Evolutionary conservation across 805 yeast species (phyloP).

Genomic region (Blastobotrys robertii): DNA sequence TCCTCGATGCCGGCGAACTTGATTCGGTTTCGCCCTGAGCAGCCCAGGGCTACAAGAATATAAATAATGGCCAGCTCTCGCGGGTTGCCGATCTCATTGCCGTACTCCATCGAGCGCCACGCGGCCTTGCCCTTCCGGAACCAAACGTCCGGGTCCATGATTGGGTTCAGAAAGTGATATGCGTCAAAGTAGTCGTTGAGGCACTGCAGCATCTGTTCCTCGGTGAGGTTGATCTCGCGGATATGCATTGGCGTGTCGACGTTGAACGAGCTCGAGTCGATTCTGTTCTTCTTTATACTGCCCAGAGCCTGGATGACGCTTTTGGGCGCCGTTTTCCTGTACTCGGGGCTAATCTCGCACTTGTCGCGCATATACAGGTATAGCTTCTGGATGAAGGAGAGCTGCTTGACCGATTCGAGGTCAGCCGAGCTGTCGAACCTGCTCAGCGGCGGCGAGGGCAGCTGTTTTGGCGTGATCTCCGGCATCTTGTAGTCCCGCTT

Average conservation of each 20-base stretch:
- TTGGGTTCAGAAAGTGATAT: conserved; percentile 7
- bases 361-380: no score
- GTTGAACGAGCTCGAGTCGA: no score
- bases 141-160: conserved; percentile 12
- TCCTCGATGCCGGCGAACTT: conserved; percentile 9
- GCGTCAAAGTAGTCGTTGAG: conserved; percentile 6
- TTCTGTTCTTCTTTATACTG: no score
- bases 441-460: background rate
- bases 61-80: conserved; percentile 10
- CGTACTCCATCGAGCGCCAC: conserved; percentile 12
- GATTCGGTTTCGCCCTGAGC: conserved; percentile 1
- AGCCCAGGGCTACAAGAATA: conserved; percentile 9
- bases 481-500: background rate
- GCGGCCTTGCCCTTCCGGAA: conserved; percentile 9
- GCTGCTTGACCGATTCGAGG: no score
- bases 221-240: conserved; percentile 10
- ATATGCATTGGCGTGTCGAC: background rate
- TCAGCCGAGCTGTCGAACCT: background rate
- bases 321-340: no score
- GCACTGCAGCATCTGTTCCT: conserved; percentile 15
- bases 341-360: no score
- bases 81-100: background rate
- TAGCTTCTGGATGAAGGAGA: no score
- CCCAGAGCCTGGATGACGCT: no score
- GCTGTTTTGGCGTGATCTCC: background rate